Evolutionary conservation across 305 asterid genomes (phyloP), one percentile per base, ranked within the genome.

Genomic region (Fraxinus paxiana): DNA sequence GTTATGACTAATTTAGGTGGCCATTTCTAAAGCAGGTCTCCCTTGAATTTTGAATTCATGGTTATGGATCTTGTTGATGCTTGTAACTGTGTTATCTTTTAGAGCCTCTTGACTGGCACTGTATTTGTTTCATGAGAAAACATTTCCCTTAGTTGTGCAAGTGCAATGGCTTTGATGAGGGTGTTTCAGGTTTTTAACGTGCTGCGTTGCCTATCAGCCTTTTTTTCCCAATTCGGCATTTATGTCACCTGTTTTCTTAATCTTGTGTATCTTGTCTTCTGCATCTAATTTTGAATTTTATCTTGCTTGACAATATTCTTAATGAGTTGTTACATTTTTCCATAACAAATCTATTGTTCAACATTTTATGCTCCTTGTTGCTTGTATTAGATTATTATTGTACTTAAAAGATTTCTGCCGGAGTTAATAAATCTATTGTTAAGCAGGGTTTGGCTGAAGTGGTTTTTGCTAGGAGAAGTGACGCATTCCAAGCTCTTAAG

Each of bases 361-460:
- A 70, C 26, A 13, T 33, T 28, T 69, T 70, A 70, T 70, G 41
- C 37, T 8, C 75, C 26, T 15, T 26, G 18, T 70, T 70, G 75
- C 24, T 30, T 30, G 24, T 31, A n/a, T 6, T 30, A 31, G 43
- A 70, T 31, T 30, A 31, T 30, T 69, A 17, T 26, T 67, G 73
- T 15, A 13, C 37, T 28, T 12, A 4, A 5, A 5, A 26, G 37
- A 8, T 26, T 31, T 12, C 24, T 30, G 46, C 43, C 3, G 46
- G 37, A 70, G 46, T 70, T 70, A 70, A 30, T 70, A 33, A 70
- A 70, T n/a, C 75, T 70, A 17, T 38, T 75, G 30, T 59, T 54
- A 24, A 73, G 30, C 91, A 96, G 98, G 98, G 99, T 30, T 89
- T 97, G 8, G 98, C 98, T 28, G 99, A 96, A 84, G 97, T 96